Evolutionary conservation across 192 early-diverging fungal species (phyloP).

Genomic region (Coemansia sp.): DNA sequence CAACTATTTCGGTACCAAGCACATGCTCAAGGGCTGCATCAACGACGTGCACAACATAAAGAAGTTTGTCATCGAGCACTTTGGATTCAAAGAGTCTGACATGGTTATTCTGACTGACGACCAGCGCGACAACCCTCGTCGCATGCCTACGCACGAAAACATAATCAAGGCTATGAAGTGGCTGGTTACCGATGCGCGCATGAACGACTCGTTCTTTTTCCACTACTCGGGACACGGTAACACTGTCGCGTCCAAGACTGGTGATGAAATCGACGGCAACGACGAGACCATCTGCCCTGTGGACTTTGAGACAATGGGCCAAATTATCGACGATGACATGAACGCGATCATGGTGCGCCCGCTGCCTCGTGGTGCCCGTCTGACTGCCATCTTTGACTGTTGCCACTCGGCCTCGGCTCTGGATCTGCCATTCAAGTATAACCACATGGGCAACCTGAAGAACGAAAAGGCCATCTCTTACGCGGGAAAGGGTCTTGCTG

Average conservation of each 20-base stretch:
- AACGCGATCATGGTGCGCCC: conserved; percentile 74
- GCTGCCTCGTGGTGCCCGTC: conserved; percentile 68
- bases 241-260: conserved; percentile 59
- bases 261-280: conserved; percentile 78
- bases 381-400: conserved; percentile 85
- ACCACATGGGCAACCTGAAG: conserved; percentile 66
- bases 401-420: conserved; percentile 84
- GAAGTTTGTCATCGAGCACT: conserved; percentile 65
- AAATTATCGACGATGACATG: conserved; percentile 77
- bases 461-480: conserved; percentile 53
- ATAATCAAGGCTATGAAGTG: conserved; percentile 77
- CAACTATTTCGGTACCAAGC: conserved; percentile 76
- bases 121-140: conserved; percentile 62
- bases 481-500: conserved; percentile 44
- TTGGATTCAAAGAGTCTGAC: conserved; percentile 68
- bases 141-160: conserved; percentile 72
- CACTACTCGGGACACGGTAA: conserved; percentile 84
- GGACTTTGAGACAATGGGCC: conserved; percentile 61
- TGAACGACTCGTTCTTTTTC: conserved; percentile 83
- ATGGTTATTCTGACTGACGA: conserved; percentile 81
- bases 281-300: conserved; percentile 82
- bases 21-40: conserved; percentile 76
- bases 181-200: conserved; percentile 73
- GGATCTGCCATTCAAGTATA: conserved; percentile 80
- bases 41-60: conserved; percentile 85